Evolutionary conservation across 2,329 filamentous ascomycete species (phyloP), one percentile per base, ranked within the genome.

Genomic region (Moelleriella libera): DNA sequence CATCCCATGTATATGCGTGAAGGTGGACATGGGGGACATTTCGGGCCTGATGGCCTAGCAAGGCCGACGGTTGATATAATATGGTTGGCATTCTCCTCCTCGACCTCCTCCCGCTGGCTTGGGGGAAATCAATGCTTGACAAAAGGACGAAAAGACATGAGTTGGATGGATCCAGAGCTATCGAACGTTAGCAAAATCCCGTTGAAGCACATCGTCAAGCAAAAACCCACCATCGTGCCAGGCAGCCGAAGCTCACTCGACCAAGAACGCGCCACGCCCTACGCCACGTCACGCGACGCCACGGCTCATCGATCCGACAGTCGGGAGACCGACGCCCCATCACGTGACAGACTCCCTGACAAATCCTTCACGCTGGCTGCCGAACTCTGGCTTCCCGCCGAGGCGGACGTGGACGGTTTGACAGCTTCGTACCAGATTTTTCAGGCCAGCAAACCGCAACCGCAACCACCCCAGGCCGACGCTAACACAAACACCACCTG

Each of bases 371-470:
- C 40, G 49, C 49, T 50, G 49, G 49, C 49, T 21, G 21, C 21
- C 28, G 47, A 12, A 45, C 46, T 48, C 44, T 47, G 48, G 48
- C 39, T 50, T 44, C 45, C 49, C 45, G 47, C 49, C n/a, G 43
- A 44, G 43, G 47, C 49, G 49, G 49, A 47, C 32, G 41, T 41
- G 11, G 43, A 47, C 28, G 47, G 45, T 14, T 49, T 46, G 34
- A 45, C 49, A 54, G 52, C 50, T 56, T 56, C 54, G 53, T 50
- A 55, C 55, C 54, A 53, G 45, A 57, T 50, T 56, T 57, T 56
- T 53, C 54, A 57, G 55, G 54, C 55, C 53, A 55, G 49, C 53
- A 53, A 49, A 50, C 43, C 50, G 46, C 51, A 48, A 50, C 50
- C 48, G 48, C 50, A 49, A 47, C 43, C 14, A 48, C 48, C 50